These are phyloP conservation scores for Adenanthera pavonina DNA, from an alignment of 306 rosid genomes.

Conservation along the genomic window DNA sequence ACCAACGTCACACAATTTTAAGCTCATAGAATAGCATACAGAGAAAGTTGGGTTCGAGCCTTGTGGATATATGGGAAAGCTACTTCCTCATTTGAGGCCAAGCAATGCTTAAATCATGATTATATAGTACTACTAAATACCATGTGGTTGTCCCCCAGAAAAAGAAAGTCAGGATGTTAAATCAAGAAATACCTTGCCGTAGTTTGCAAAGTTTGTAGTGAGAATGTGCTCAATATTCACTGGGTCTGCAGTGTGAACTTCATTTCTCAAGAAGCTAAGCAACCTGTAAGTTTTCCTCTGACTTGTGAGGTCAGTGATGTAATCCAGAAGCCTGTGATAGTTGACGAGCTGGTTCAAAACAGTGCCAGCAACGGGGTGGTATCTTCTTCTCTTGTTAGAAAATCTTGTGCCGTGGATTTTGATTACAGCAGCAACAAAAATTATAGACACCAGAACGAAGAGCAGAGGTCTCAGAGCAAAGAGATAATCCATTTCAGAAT, in stretches of 20 bases:
- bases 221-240: conserved; percentile 66
- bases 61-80: too few species aligned
- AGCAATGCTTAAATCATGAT: too few species aligned
- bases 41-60: background rate
- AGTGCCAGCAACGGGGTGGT: conserved; percentile 51
- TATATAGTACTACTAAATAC: too few species aligned
- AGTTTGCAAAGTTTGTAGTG: conserved; percentile 56
- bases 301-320: conserved; percentile 60
- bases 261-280: conserved; percentile 53
- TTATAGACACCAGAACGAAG: conserved; percentile 24
- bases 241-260: conserved; percentile 73
- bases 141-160: too few species aligned
- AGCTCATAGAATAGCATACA: background rate
- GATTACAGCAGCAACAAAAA: conserved; percentile 32
- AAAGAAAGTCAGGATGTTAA: too few species aligned
- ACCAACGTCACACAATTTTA: background rate
- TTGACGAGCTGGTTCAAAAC: conserved; percentile 38
- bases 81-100: too few species aligned
- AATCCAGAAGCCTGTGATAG: conserved; percentile 56
- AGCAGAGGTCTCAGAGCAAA: conserved; percentile 26
- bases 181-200: conserved; percentile 58
- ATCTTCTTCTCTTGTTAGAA: conserved; percentile 42
- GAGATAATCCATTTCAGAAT: background rate
- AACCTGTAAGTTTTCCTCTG: conserved; percentile 62
- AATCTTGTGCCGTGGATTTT: conserved; percentile 31